Evolutionary conservation across 192 early-diverging fungal genomes (phyloP).

Genomic region (Irineochytrium annulatum): DNA sequence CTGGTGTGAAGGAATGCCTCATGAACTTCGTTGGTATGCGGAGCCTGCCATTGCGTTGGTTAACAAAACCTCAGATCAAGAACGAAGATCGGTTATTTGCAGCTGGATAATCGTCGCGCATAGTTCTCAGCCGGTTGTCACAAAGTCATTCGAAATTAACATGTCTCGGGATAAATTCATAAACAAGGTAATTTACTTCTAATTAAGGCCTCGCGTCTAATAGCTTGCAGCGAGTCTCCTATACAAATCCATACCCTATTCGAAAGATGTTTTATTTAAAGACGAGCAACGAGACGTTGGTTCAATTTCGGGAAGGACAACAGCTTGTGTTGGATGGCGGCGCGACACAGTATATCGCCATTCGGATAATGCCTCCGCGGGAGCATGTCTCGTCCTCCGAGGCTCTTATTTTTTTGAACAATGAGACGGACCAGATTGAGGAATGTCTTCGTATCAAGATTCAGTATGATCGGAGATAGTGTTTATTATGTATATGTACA

Average conservation of each 20-base stretch:
- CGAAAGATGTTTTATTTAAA: conserved; percentile 34
- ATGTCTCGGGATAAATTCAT: conserved; percentile 28
- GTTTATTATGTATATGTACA: too few relatives aligned
- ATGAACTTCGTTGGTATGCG: conserved; percentile 47
- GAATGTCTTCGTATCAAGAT: conserved; percentile 46
- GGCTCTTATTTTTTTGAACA: conserved; percentile 48
- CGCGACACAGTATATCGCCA: conserved; percentile 42
- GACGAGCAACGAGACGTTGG: conserved; percentile 36
- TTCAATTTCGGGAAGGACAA: conserved; percentile 39
- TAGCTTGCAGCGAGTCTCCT: conserved; percentile 39
- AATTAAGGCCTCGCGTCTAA: conserved; percentile 1
- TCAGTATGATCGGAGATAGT: too few relatives aligned
- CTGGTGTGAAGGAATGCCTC: conserved; percentile 7
- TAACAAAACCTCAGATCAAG: conserved; percentile 25
- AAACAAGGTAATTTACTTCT: conserved; percentile 39
- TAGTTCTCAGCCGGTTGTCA: conserved; percentile 32
- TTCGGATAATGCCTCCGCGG: conserved; percentile 30
- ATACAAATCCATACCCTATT: conserved; percentile 49
- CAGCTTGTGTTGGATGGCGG: conserved; percentile 34
- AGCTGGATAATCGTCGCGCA: conserved; percentile 44
- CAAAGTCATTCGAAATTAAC: conserved; percentile 46
- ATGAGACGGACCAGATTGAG: conserved; percentile 45
- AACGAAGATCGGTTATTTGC: conserved; percentile 25
- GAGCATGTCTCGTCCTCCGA: conserved; percentile 9
- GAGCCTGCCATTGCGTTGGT: not conserved